Evolutionary conservation across 352 stramenopile genomes (phyloP).

Genomic region (Hyaloperonospora brassicae): DNA sequence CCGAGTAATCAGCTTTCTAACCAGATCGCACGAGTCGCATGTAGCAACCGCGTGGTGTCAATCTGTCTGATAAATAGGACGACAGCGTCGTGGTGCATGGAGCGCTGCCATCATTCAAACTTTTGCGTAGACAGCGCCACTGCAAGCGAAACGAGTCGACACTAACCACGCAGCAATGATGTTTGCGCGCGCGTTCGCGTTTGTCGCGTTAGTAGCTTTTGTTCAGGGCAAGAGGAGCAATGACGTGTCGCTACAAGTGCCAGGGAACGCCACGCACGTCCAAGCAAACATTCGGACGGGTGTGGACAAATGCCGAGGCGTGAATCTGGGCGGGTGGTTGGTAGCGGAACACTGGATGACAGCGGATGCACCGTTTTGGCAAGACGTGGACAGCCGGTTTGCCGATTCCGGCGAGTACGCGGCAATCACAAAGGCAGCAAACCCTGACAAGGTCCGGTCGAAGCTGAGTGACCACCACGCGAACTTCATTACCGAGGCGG

Average conservation of each 20-base stretch:
- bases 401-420: slow-evolving; percentile 54
- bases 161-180: no score
- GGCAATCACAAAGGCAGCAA: slow-evolving; percentile 41
- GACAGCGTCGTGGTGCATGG: no score
- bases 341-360: slow-evolving; percentile 83
- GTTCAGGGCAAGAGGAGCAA: neutral
- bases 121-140: no score
- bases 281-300: slow-evolving; percentile 29
- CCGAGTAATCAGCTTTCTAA: no score
- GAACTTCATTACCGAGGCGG: slow-evolving; percentile 59
- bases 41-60: no score
- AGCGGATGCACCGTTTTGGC: slow-evolving; percentile 39
- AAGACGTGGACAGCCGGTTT: slow-evolving; percentile 31
- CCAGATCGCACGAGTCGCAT: no score
- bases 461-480: slow-evolving; percentile 47
- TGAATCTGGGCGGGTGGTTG: slow-evolving; percentile 81
- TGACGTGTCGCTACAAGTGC: no score
- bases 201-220: neutral
- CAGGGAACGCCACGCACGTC: slow-evolving; percentile 16
- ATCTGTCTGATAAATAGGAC: no score
- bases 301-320: slow-evolving; percentile 39
- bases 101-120: no score
- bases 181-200: no score
- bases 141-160: no score
- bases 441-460: slow-evolving; percentile 24